Evolutionary conservation across 805 yeast genomes (phyloP), one percentile per base, ranked within the genome.

Genomic region (Candida anglica): DNA sequence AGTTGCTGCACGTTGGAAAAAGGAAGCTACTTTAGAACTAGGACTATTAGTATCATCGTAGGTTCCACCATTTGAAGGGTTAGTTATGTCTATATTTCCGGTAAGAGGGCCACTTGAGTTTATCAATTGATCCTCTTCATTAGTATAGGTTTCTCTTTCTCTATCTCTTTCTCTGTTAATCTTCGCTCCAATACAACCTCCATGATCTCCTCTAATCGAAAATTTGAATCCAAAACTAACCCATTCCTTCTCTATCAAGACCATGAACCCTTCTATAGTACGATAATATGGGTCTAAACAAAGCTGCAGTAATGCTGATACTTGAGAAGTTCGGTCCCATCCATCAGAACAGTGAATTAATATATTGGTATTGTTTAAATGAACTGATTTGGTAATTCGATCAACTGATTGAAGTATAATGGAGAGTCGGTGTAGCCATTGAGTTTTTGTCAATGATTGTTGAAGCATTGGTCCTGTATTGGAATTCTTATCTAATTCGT

Each of bases 311-410:
- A 93, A 62, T 2, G 96, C 81, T 5, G 88, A 73, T 1, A 89
- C 75, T 53, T 93, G 98, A 0, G 97, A 78, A 0, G 98, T 93
- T 38, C 98, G 68, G 53, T 93, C 98, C 98, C 98, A 93, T 1
- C 98, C 98, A 63, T 93, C 98, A 1, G 97, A 87, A 55, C 98
- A 93, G 62, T 93, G 98, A 5, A 93, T 73, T 7, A 93, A 53
- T 3, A 91, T 71, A 54, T 91, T 94, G 14, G 93, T 83, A 41
- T 80, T 77, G 56, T 87, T 86, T 46, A 81, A 75, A 34, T 86
- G 85, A 15, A 93, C 72, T n/a, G 91, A 83, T 50, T 86, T 82
- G 17, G 83, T 77, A 30, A 93, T 74, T 22, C 84, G 71, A 36
- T 85, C 89, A 0, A 88, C 82, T 0, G 94, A 81, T 30, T 79